Conservation (phyloP, 2,329 filamentous ascomycete species). For the Hymenoscyphus scutula region DNA sequence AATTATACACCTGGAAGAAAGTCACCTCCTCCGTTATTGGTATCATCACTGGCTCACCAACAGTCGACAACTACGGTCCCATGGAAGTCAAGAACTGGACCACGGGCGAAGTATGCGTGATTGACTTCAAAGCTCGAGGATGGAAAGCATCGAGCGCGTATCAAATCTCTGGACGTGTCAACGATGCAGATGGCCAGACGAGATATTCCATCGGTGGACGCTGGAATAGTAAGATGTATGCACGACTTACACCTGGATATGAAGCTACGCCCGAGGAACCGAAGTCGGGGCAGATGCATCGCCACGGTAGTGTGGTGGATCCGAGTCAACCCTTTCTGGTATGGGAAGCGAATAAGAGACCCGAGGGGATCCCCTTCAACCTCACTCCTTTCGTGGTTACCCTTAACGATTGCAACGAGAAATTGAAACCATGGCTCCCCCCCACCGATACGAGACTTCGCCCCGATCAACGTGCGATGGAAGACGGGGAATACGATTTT, state of each 20-base stretch:
- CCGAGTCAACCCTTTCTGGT: conserved; percentile 80
- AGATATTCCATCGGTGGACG: conserved; percentile 87
- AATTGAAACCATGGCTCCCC: conserved; percentile 72
- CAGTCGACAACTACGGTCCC: conserved; percentile 94
- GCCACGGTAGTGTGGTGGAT: conserved; percentile 54
- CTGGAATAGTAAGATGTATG: conserved; percentile 98
- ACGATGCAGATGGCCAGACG: conserved; percentile 75
- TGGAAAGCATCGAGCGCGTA: conserved; percentile 95
- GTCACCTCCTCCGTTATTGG: conserved; percentile 96
- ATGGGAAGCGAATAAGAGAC: conserved; percentile 84
- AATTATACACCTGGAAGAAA: conserved; percentile 98
- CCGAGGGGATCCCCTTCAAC: conserved; percentile 89
- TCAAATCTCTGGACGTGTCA: conserved; percentile 81
- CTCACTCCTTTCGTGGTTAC: conserved; percentile 94
- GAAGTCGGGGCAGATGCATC: conserved; percentile 40
- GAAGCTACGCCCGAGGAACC: conserved; percentile 69
- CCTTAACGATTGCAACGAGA: conserved; percentile 87
- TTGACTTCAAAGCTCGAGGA: conserved; percentile 93
- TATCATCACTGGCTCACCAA: conserved; percentile 94
- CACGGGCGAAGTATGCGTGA: conserved; percentile 81
- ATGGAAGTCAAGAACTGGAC: conserved; percentile 99
- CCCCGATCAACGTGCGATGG: conserved; percentile 96
- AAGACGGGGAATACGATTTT: conserved; percentile 94
- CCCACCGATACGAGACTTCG: conserved; percentile 92
- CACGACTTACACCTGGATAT: conserved; percentile 85